Evolutionary conservation across 2,329 filamentous ascomycete genomes (phyloP).

Genomic region (Colletotrichum tropicicola): DNA sequence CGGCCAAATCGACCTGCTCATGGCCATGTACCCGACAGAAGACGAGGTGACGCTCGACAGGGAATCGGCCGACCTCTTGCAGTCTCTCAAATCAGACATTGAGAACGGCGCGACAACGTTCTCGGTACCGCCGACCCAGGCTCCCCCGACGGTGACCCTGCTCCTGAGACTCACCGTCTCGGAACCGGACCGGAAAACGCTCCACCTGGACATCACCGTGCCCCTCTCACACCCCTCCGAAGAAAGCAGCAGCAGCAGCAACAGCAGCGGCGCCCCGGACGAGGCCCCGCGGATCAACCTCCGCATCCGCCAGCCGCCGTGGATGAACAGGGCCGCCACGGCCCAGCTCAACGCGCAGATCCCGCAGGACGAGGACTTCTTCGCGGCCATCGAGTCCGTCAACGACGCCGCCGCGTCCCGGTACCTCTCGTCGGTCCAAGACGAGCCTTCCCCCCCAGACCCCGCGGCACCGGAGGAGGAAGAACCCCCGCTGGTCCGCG

Average conservation of each 20-base stretch:
- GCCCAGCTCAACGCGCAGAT: conserved; percentile 47
- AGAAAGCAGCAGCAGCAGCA: no score
- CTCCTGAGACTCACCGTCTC: conserved; percentile 37
- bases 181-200: conserved; percentile 23
- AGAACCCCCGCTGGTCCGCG: conserved; percentile 51
- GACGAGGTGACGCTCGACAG: conserved; percentile 33
- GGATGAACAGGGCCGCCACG: conserved; percentile 60
- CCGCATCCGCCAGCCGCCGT: conserved; percentile 57
- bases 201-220: conserved; percentile 46
- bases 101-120: background rate
- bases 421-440: conserved; percentile 38
- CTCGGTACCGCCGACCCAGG: background rate
- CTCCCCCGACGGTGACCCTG: conserved; percentile 29
- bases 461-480: no score
- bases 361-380: conserved; percentile 50
- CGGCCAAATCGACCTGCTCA: conserved; percentile 58
- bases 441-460: background rate
- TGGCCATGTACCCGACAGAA: conserved; percentile 58
- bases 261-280: background rate
- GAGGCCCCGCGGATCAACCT: conserved; percentile 51
- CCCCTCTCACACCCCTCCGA: conserved; percentile 38
- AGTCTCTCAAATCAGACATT: background rate
- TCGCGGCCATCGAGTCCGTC: conserved; percentile 55
- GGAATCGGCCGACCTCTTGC: background rate
- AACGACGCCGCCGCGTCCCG: conserved; percentile 44